phyloP scores from a whole-genome alignment of 2,329 filamentous ascomycete genomes.

The Metarhizium sp. region DNA sequence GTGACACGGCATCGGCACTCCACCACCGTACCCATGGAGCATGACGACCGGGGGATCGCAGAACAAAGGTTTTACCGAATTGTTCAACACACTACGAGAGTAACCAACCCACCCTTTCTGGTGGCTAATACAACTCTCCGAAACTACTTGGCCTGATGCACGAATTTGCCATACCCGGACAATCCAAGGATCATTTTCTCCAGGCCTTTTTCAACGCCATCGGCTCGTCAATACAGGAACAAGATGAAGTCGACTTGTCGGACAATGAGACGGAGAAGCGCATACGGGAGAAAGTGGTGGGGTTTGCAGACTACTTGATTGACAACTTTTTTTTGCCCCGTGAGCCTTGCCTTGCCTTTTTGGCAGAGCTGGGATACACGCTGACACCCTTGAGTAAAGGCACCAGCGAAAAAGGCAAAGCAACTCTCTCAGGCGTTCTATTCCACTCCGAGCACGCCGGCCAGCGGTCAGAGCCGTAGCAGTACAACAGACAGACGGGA shows the following conservation, averaged over 20 bases:
- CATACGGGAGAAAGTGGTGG: neutral
- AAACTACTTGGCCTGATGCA: neutral
- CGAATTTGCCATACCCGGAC: neutral
- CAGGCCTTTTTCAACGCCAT: constrained; percentile 2
- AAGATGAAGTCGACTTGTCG: neutral
- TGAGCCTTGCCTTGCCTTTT: neutral
- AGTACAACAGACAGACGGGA: constrained; percentile 3
- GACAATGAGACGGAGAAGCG: neutral
- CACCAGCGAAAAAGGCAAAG: neutral
- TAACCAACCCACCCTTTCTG: neutral
- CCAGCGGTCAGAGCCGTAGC: neutral
- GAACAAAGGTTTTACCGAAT: no score
- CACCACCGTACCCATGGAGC: no score
- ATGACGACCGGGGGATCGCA: no score
- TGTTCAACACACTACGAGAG: no score
- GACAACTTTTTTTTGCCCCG: constrained; percentile 8
- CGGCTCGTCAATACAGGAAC: neutral
- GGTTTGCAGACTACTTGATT: constrained; percentile 5
- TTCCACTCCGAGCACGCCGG: neutral
- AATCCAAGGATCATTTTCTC: constrained; percentile 1
- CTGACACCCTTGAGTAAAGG: neutral
- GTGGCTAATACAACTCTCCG: neutral
- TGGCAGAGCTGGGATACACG: no score
- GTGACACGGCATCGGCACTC: no score
- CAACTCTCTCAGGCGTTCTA: constrained; percentile 1